These are phyloP conservation scores for Calonectria naviculata DNA, from an alignment of 2,329 filamentous ascomycete species.

Conservation along the genomic window DNA sequence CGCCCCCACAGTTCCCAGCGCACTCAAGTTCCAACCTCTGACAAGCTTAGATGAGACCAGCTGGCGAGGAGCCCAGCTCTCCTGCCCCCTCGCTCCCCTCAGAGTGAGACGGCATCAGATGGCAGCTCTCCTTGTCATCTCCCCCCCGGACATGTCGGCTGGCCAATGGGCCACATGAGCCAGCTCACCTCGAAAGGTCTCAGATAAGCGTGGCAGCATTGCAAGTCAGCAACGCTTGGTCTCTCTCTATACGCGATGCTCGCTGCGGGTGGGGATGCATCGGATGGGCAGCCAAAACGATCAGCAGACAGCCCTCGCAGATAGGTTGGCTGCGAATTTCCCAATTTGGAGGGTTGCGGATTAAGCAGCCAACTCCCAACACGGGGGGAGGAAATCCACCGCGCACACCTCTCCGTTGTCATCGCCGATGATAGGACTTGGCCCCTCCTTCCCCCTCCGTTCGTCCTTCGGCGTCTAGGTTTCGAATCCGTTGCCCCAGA, in stretches of 20 bases:
- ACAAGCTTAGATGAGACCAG: constrained; percentile 10
- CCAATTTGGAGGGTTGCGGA: background rate
- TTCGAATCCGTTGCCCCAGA: constrained; percentile 5
- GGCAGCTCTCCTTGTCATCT: background rate
- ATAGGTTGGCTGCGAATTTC: background rate
- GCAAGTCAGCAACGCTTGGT: background rate
- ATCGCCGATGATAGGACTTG: constrained; percentile 3
- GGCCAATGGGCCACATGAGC: constrained; percentile 9
- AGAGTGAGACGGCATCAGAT: background rate
- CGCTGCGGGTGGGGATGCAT: background rate
- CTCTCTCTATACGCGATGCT: background rate
- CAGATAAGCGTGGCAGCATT: constrained; percentile 7
- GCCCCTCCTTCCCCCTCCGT: background rate
- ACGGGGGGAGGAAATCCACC: background rate
- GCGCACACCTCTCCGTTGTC: background rate
- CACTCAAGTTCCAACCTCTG: background rate
- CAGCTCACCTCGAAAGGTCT: background rate
- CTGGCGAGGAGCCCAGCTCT: background rate
- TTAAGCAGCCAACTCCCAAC: background rate
- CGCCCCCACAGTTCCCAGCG: background rate
- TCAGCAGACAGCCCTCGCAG: constrained; percentile 14
- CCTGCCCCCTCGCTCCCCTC: background rate
- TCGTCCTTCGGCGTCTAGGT: background rate
- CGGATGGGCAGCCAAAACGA: background rate
- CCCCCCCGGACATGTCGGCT: constrained; percentile 1